These are phyloP conservation scores for Metrosideros polymorpha DNA, from an alignment of 441 rosid genomes.

Conservation along the genomic window DNA sequence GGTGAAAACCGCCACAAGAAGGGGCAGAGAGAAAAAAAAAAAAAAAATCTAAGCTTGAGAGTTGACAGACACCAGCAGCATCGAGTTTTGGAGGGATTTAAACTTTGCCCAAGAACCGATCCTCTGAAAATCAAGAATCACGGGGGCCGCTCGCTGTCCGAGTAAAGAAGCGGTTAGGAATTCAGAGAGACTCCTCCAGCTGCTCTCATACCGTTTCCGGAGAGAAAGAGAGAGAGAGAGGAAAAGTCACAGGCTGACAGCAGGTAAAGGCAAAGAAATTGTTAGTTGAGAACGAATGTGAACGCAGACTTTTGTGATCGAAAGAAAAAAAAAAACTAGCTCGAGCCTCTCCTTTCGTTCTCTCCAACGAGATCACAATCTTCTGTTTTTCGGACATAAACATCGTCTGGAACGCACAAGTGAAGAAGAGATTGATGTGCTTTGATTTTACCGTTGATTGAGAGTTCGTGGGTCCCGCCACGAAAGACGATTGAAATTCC, in stretches of 20 bases:
- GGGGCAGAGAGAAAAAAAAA: background rate
- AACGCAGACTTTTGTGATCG: background rate
- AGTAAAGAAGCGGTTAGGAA: background rate
- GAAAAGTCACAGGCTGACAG: background rate
- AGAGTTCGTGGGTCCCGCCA: background rate
- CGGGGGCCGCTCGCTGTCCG: background rate
- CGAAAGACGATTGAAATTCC: background rate
- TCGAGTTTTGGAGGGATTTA: background rate
- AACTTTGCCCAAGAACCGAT: background rate
- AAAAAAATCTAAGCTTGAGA: background rate
- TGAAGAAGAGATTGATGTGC: background rate
- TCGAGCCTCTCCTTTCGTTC: background rate
- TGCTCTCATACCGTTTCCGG: background rate
- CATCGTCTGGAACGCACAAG: background rate
- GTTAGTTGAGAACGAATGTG: background rate
- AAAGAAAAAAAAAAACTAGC: background rate
- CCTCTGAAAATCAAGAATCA: background rate
- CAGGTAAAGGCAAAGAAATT: background rate
- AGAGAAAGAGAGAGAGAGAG: background rate
- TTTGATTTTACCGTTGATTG: background rate
- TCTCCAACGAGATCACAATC: background rate
- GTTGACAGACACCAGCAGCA: background rate
- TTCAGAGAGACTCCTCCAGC: background rate
- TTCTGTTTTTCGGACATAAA: background rate
- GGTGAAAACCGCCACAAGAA: background rate